A percentile compares a stretch with the other conserved stretches of the same genome.
These are phyloP conservation scores for Trichosporon sp. DNA, from an alignment of 1,284 basidiomycete species.

Conservation along the genomic window DNA sequence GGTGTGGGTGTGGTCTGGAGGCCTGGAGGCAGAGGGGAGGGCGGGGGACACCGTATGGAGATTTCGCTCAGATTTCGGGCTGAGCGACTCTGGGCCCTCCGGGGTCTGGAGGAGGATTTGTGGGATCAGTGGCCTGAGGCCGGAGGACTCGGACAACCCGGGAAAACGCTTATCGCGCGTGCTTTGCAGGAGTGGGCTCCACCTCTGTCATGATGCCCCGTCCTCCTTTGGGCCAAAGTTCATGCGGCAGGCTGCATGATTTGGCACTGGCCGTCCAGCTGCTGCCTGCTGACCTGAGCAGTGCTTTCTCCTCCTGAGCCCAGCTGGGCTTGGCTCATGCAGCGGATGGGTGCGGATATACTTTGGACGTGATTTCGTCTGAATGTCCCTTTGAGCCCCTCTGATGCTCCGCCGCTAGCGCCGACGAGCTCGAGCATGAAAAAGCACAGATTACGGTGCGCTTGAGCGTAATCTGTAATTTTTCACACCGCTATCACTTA, in stretches of 20 bases:
- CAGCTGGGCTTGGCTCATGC: background rate
- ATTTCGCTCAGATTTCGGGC: background rate
- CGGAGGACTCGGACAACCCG: background rate
- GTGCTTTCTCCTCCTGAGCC: too few relatives aligned
- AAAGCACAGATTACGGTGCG: background rate
- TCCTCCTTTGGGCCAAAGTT: background rate
- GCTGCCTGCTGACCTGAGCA: too few relatives aligned
- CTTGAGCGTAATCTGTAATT: background rate
- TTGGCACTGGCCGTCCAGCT: background rate
- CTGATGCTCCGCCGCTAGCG: background rate
- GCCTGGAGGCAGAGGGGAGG: too few relatives aligned
- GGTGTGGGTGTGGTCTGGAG: too few relatives aligned
- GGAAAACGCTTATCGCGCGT: background rate
- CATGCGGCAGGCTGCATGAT: too few relatives aligned
- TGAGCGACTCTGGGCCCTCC: background rate
- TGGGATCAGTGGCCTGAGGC: too few relatives aligned
- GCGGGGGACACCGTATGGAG: too few relatives aligned
- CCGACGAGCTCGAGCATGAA: too few relatives aligned
- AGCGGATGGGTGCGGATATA: too few relatives aligned
- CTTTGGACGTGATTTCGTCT: too few relatives aligned
- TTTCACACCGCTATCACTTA: background rate
- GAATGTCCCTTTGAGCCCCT: too few relatives aligned
- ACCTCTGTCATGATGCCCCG: background rate
- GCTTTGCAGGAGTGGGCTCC: background rate
- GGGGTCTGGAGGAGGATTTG: too few relatives aligned